These are phyloP conservation scores for Neoarthrinium moseri DNA, from an alignment of 2,329 filamentous ascomycete species.

Conservation along the genomic window DNA sequence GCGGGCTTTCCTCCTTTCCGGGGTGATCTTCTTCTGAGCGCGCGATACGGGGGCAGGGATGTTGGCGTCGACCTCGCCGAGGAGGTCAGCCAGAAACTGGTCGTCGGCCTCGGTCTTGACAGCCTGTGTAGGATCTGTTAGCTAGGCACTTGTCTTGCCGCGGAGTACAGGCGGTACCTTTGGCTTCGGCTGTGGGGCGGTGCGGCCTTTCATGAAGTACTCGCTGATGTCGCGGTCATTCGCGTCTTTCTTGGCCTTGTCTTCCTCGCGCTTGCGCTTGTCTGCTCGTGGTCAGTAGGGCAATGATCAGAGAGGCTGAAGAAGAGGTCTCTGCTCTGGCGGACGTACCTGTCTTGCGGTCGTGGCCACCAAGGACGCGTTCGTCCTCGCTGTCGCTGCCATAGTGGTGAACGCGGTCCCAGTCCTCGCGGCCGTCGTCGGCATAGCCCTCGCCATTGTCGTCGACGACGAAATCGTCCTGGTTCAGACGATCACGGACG, in stretches of 20 bases:
- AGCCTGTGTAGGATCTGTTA: no score
- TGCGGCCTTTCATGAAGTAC: conserved; percentile 81
- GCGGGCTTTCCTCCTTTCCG: conserved; percentile 75
- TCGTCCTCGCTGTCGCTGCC: conserved; percentile 78
- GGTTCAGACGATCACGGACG: conserved; percentile 80
- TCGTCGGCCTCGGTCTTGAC: conserved; percentile 83
- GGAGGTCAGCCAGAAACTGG: conserved; percentile 79
- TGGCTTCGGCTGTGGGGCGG: conserved; percentile 67
- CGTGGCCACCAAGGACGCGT: conserved; percentile 41
- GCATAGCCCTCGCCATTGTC: conserved; percentile 97
- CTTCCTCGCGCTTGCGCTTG: conserved; percentile 86
- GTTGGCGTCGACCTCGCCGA: conserved; percentile 86
- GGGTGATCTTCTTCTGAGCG: conserved; percentile 62
- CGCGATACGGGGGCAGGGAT: conserved; percentile 53
- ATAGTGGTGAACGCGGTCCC: conserved; percentile 69
- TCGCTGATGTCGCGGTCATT: conserved; percentile 91
- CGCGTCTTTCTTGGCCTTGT: conserved; percentile 79
- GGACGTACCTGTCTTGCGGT: conserved; percentile 47
- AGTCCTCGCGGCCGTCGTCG: conserved; percentile 93
- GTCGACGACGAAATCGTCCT: conserved; percentile 98
- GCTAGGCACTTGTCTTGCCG: no score
- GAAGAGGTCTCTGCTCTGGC: neutral
- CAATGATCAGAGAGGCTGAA: conserved; percentile 8
- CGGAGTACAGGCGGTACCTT: no score
- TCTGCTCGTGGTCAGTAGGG: conserved; percentile 41